These are phyloP conservation scores for Cyclotella sp. DNA, from an alignment of 108 stramenopile species.

Conservation along the genomic window DNA sequence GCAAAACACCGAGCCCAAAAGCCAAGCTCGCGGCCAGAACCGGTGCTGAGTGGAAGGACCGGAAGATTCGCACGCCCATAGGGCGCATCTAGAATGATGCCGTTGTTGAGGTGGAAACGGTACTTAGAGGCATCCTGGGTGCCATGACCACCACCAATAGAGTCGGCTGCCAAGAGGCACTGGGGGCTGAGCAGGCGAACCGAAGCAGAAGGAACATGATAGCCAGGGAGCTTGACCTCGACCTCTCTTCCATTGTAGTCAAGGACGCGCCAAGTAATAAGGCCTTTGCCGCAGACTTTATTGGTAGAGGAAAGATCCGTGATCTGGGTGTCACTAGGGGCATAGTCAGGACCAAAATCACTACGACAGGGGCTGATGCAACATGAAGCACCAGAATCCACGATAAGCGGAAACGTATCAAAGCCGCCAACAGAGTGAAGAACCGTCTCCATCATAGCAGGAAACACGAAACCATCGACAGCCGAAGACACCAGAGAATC, in stretches of 20 bases:
- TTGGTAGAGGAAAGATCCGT: constrained; percentile 14
- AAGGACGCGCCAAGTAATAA: neutral
- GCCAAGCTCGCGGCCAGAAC: too few species aligned
- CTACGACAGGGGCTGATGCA: neutral
- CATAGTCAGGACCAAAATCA: constrained; percentile 9
- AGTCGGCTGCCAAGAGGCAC: neutral
- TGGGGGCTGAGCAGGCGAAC: constrained; percentile 23
- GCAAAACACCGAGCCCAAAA: neutral
- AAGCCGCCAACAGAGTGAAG: too few species aligned
- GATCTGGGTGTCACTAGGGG: constrained; percentile 3
- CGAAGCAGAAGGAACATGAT: constrained; percentile 3
- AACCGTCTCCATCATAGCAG: too few species aligned
- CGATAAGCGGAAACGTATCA: neutral
- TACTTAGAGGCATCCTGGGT: neutral
- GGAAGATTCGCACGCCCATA: too few species aligned
- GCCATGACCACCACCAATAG: neutral
- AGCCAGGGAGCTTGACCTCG: neutral
- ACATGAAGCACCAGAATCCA: neutral
- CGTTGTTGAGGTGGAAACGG: neutral
- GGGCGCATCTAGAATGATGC: too few species aligned
- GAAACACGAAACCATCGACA: too few species aligned
- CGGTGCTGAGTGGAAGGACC: too few species aligned
- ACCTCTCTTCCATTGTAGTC: neutral
- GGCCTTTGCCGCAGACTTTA: constrained; percentile 7
- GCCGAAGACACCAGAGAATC: too few species aligned